A percentile compares a stretch with the other conserved stretches of the same genome.
Evolutionary conservation across 73 alveolate species (phyloP).

Genomic region (Tetrahymena elliotti): DNA sequence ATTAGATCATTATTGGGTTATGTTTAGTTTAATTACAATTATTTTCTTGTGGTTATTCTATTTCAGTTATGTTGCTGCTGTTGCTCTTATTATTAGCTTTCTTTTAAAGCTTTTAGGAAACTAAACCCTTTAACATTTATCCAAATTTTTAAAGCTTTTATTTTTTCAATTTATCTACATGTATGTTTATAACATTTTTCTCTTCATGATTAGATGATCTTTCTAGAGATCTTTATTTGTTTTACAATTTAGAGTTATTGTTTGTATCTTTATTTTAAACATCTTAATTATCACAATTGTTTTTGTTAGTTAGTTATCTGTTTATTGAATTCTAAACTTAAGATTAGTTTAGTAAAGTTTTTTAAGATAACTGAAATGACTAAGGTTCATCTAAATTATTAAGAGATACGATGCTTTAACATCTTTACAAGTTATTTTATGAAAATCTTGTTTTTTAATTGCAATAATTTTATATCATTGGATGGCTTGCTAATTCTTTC

Average conservation of each 20-base stretch:
- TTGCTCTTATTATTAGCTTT: not conserved
- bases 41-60: not conserved
- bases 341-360: not conserved
- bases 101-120: not conserved
- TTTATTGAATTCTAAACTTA: not conserved
- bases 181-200: not conserved
- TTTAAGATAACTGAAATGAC: no score
- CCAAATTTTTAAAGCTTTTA: not conserved
- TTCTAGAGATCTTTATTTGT: not conserved
- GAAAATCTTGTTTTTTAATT: not conserved
- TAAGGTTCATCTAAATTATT: not conserved
- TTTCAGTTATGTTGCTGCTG: not conserved
- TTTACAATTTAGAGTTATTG: not conserved
- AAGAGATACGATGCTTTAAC: not conserved
- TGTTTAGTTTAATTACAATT: not conserved
- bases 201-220: not conserved
- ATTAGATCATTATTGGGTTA: not conserved
- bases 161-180: not conserved
- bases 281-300: not conserved
- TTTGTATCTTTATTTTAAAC: no score
- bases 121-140: not conserved
- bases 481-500: not conserved
- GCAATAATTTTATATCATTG: not conserved
- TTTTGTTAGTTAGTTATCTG: not conserved
- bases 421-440: not conserved